Base-by-base conservation (phyloP, 129 eudicot genomes). In the Pittosporum tobira region DNA sequence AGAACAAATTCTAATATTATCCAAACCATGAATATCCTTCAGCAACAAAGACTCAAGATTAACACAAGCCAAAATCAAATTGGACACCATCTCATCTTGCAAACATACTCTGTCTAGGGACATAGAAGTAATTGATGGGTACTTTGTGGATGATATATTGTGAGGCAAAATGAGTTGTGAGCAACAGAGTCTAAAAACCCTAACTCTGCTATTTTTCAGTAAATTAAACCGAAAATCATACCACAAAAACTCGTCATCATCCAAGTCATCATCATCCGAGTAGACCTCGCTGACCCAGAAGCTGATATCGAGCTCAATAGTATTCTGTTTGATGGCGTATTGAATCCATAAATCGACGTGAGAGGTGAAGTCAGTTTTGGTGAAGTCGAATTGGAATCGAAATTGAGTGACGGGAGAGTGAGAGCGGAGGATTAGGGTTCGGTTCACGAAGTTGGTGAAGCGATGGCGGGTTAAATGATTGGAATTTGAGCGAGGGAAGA, bases 51-150 rank as follows among this genome's bases (percentile, higher is more conserved):
- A 20, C 24, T 59, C 64, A 12, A 59, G 51, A 59, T 59, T 59
- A 23, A 59, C 52, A 43, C 64, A 59, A 21, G 29, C 51, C 21
- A 36, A 59, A 6, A 59, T 23, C 64, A 59, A 59, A 59, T 59
- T 38, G 20, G 37, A 43, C n/a, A 34, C 64, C 51, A 40, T 22
- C 19, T 42, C 51, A 26, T 59, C 64, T 15, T 24, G 3, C 12
- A 59, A 43, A 43, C 14, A 42, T 0, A 59, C 14, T 3, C 44
- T 21, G 6, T 46, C 48, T 18, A 59, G 64, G 37, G 2, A 59
- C 1, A 59, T 14, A 22, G 51, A 59, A 1, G 15, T 22, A 25
- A 59, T 26, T 2, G 64, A 59, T 4, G 2, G 22, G 38, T 21
- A 59, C 26, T 42, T 40, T 10, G 7, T 21, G n/a, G 50, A 16